These are phyloP conservation scores for Tolypocladium nubicola DNA, from an alignment of 2,329 filamentous ascomycete genomes.

Conservation along the genomic window DNA sequence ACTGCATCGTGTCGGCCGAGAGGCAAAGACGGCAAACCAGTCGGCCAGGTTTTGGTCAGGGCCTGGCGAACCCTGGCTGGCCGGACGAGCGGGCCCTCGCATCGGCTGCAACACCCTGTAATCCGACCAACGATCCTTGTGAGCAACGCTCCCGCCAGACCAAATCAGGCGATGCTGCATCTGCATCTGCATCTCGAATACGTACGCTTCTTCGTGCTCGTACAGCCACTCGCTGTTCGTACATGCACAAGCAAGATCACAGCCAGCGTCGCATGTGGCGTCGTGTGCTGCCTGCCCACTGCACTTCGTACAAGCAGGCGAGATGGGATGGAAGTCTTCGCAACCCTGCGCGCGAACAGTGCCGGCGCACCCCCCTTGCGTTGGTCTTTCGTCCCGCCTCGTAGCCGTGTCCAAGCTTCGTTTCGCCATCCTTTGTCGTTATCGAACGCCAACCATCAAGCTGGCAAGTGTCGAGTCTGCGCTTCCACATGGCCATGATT, in stretches of 20 bases:
- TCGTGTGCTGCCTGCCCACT: not conserved
- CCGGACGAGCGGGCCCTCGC: not conserved
- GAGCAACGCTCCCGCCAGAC: not conserved
- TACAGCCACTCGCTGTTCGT: not conserved
- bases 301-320: not conserved
- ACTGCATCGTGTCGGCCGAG: too few species aligned
- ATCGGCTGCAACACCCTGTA: not conserved
- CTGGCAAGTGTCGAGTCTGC: too few species aligned
- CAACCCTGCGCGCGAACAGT: not conserved
- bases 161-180: not conserved
- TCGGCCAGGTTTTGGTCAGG: too few species aligned
- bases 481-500: too few species aligned
- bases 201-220: not conserved
- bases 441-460: too few species aligned
- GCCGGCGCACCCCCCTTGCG: too few species aligned
- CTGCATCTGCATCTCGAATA: not conserved
- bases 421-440: not conserved
- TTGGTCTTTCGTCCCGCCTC: not conserved
- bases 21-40: too few species aligned
- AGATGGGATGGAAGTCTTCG: not conserved
- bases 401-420: not conserved
- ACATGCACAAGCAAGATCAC: not conserved
- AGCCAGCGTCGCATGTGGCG: not conserved
- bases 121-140: not conserved
- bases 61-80: too few species aligned